Percentiles rank a stretch among this genome's conserved stretches.
Evolutionary conservation across 768 basidiomycete genomes (phyloP).

Genomic region (Ramaria sp.): DNA sequence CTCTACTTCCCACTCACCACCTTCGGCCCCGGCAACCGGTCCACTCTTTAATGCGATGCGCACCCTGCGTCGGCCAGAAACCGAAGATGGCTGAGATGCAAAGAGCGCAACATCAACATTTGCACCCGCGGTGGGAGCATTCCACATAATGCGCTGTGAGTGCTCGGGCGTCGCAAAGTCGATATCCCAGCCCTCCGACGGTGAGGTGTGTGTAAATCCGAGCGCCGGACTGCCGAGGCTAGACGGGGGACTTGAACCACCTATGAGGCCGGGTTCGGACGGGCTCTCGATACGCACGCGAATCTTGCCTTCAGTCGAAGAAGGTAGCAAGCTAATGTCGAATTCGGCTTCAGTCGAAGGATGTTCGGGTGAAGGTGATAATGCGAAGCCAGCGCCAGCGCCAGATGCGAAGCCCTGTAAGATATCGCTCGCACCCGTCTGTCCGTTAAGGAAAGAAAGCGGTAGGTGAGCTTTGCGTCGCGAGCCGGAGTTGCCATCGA

Average conservation of each 20-base stretch:
- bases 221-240: not conserved
- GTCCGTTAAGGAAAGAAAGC: constrained; percentile 4
- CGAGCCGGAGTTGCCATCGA: not conserved
- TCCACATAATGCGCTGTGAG: constrained; percentile 4
- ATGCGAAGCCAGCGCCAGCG: not conserved
- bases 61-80: constrained; percentile 32
- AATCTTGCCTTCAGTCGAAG: constrained; percentile 5
- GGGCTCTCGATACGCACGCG: constrained; percentile 7
- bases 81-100: not conserved
- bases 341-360: constrained; percentile 4
- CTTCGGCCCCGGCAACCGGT: constrained; percentile 50
- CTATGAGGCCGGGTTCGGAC: not conserved
- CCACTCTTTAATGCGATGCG: constrained; percentile 57
- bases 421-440: not conserved
- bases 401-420: not conserved
- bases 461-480: constrained; percentile 5
- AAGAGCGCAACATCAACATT: constrained; percentile 7
- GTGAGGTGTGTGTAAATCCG: constrained; percentile 2
- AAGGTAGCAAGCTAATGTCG: constrained; percentile 3
- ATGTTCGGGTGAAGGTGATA: not conserved
- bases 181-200: constrained; percentile 6
- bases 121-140: not conserved
- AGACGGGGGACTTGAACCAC: not conserved
- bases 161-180: constrained; percentile 5
- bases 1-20: constrained; percentile 74